Evolutionary conservation across 2,329 filamentous ascomycete species (phyloP).

Genomic region (Colletotrichum spaethianum): DNA sequence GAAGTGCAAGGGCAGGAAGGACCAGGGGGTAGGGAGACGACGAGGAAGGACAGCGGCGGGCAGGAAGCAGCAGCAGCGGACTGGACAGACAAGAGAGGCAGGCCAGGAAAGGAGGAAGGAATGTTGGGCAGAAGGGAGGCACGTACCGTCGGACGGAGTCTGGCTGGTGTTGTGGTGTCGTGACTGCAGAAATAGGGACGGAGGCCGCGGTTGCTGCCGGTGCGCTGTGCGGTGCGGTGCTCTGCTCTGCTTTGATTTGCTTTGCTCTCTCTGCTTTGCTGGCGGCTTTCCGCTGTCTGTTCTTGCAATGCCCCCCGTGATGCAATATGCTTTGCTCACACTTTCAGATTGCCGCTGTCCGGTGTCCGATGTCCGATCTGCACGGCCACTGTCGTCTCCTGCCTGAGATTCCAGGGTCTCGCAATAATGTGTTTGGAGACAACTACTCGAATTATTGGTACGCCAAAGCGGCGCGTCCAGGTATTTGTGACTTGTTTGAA

Average conservation of each 20-base stretch:
- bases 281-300: too few relatives aligned
- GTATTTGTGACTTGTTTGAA: slow-evolving; percentile 33
- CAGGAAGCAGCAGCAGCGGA: not conserved
- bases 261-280: not conserved
- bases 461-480: slow-evolving; percentile 4
- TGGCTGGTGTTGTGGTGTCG: not conserved
- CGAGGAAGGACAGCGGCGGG: not conserved
- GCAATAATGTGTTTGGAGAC: slow-evolving; percentile 1
- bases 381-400: not conserved
- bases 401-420: slow-evolving; percentile 1
- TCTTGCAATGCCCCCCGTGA: not conserved
- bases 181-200: not conserved
- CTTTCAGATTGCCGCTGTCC: not conserved
- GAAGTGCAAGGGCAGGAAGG: slow-evolving; percentile 11
- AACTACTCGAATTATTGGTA: slow-evolving; percentile 4
- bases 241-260: not conserved
- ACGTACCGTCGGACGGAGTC: not conserved
- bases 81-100: not conserved
- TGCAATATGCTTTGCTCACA: not conserved
- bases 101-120: not conserved
- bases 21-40: not conserved
- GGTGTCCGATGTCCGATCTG: slow-evolving; percentile 2
- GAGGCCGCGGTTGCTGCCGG: not conserved
- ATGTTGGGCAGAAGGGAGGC: not conserved
- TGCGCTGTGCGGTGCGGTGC: not conserved